phyloP scores from a whole-genome alignment of 805 yeast genomes.

The Starmera dryadoides region DNA sequence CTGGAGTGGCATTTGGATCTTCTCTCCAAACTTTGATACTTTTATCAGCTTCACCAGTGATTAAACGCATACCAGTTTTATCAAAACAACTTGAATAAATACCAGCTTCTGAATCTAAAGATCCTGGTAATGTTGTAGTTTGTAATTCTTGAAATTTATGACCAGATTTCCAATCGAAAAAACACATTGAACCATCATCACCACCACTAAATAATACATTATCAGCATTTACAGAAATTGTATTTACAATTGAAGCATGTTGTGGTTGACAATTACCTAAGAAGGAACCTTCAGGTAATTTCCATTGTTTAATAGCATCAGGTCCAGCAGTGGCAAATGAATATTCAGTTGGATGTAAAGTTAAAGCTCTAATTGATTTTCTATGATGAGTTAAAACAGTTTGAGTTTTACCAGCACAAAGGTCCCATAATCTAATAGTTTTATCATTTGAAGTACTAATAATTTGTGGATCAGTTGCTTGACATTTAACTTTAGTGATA shows the following conservation, averaged over 20 bases:
- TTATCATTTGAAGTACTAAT: slow-evolving; percentile 79
- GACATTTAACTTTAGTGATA: slow-evolving; percentile 60
- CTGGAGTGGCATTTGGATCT: slow-evolving; percentile 24
- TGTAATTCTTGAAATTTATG: slow-evolving; percentile 44
- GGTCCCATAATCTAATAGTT: slow-evolving; percentile 86
- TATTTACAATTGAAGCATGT: slow-evolving; percentile 53
- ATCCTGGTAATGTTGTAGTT: slow-evolving; percentile 63
- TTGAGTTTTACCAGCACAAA: slow-evolving; percentile 67
- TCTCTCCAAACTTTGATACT: slow-evolving; percentile 71
- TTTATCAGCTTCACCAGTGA: slow-evolving; percentile 90
- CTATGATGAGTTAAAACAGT: slow-evolving; percentile 79
- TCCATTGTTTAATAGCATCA: slow-evolving; percentile 80
- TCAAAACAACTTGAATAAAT: slow-evolving; percentile 72
- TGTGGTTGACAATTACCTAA: slow-evolving; percentile 46
- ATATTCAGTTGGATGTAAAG: slow-evolving; percentile 58
- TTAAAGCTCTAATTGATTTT: slow-evolving; percentile 70
- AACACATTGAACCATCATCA: slow-evolving; percentile 71
- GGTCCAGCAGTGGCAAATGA: slow-evolving; percentile 79
- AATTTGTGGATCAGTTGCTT: slow-evolving; percentile 78
- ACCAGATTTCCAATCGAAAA: slow-evolving; percentile 76
- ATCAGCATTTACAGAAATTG: slow-evolving; percentile 52
- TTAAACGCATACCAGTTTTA: slow-evolving; percentile 66
- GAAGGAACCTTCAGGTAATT: slow-evolving; percentile 68
- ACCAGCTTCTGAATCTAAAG: slow-evolving; percentile 58
- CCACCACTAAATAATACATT: slow-evolving; percentile 74